Percentiles rank a stretch among this genome's conserved stretches.
These are phyloP conservation scores for Coemansia sp. DNA, from an alignment of 192 early-diverging fungal species.

Conservation along the genomic window DNA sequence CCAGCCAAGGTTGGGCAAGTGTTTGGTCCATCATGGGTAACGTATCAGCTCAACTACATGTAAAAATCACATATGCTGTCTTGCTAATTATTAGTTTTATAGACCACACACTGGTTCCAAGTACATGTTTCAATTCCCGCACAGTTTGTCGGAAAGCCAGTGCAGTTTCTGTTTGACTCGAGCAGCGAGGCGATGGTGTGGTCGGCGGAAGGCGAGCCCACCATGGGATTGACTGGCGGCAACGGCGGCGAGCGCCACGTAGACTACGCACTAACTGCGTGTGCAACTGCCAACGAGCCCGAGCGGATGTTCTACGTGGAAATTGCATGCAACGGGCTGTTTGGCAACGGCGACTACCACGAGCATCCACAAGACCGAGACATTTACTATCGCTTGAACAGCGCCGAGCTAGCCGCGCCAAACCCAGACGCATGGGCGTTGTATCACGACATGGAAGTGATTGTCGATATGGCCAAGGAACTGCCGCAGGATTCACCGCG, in stretches of 20 bases:
- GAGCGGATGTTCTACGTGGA: slow-evolving; percentile 79
- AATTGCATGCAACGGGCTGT: slow-evolving; percentile 90
- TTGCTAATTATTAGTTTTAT: background rate
- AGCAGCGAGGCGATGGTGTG: slow-evolving; percentile 91
- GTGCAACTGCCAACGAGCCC: slow-evolving; percentile 45
- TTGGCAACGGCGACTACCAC: slow-evolving; percentile 60
- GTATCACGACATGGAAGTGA: slow-evolving; percentile 74
- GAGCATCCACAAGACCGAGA: slow-evolving; percentile 66
- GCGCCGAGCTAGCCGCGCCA: slow-evolving; percentile 66
- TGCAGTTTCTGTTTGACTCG: slow-evolving; percentile 86
- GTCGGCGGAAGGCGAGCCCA: slow-evolving; percentile 72
- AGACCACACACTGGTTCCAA: slow-evolving; percentile 73
- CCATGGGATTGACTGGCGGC: slow-evolving; percentile 89
- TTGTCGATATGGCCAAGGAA: slow-evolving; percentile 68
- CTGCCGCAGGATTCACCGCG: slow-evolving; percentile 63
- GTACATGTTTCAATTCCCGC: slow-evolving; percentile 67
- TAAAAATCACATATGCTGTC: background rate
- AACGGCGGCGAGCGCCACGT: slow-evolving; percentile 29
- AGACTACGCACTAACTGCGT: slow-evolving; percentile 54
- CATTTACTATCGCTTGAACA: slow-evolving; percentile 56
- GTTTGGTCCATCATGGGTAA: slow-evolving; percentile 82
- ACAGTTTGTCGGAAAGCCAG: slow-evolving; percentile 61
- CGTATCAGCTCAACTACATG: background rate
- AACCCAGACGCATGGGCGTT: slow-evolving; percentile 71
- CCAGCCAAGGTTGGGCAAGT: slow-evolving; percentile 67